Conservation (phyloP, 768 basidiomycete genomes). For the Boletus pseudopeckii region DNA sequence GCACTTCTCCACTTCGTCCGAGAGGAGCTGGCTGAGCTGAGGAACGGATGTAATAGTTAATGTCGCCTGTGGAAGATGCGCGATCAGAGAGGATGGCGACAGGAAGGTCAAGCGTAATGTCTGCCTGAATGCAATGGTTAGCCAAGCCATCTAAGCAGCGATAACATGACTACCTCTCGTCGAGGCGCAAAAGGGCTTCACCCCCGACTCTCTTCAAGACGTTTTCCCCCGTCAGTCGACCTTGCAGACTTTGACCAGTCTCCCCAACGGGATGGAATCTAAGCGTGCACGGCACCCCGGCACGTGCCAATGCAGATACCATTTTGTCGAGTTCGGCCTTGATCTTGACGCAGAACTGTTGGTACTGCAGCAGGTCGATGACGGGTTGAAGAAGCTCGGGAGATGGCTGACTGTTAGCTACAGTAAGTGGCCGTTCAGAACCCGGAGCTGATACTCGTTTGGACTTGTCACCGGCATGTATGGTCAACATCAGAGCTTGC, state of each 20-base stretch:
- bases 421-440: slow-evolving; percentile 24
- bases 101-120: slow-evolving; percentile 71
- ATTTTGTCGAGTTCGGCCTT: slow-evolving; percentile 54
- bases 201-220: slow-evolving; percentile 52
- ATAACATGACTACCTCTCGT: slow-evolving; percentile 47
- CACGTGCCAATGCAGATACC: slow-evolving; percentile 43
- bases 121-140: slow-evolving; percentile 43
- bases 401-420: slow-evolving; percentile 15
- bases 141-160: neutral
- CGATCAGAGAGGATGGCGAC: slow-evolving; percentile 74
- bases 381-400: slow-evolving; percentile 66
- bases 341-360: slow-evolving; percentile 65
- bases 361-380: slow-evolving; percentile 78
- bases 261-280: slow-evolving; percentile 66
- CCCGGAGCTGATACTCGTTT: slow-evolving; percentile 34
- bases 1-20: slow-evolving; percentile 73
- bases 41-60: slow-evolving; percentile 69
- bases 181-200: slow-evolving; percentile 70
- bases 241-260: slow-evolving; percentile 55
- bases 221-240: slow-evolving; percentile 41
- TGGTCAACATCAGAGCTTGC: slow-evolving; percentile 59
- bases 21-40: slow-evolving; percentile 69
- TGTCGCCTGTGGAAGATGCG: slow-evolving; percentile 78
- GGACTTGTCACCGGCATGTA: slow-evolving; percentile 50
- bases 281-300: slow-evolving; percentile 54